Evolutionary conservation across 805 yeast species (phyloP).

Genomic region (Starmerella stigmatis): DNA sequence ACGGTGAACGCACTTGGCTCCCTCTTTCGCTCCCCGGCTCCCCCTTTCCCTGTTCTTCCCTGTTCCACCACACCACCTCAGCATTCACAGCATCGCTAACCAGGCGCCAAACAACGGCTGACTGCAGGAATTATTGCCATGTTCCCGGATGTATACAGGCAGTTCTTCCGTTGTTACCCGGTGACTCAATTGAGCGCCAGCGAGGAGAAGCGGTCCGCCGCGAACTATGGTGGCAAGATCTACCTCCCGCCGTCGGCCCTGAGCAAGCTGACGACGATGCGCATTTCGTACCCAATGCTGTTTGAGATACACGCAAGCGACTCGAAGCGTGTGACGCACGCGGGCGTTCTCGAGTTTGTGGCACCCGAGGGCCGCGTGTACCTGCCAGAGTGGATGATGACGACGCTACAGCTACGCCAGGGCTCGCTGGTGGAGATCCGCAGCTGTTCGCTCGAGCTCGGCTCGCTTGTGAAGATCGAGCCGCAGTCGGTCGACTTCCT

Average conservation of each 20-base stretch:
- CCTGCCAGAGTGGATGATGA: constrained; percentile 95
- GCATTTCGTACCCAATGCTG: constrained; percentile 92
- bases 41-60: no score
- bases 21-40: no score
- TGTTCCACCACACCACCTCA: no score
- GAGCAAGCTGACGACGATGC: constrained; percentile 73
- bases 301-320: constrained; percentile 49
- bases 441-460: constrained; percentile 70
- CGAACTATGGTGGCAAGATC: constrained; percentile 92
- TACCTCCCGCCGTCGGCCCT: constrained; percentile 89
- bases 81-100: no score
- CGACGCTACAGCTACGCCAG: constrained; percentile 55
- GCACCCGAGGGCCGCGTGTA: constrained; percentile 97
- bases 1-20: no score
- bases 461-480: constrained; percentile 81
- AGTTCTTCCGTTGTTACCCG: constrained; percentile 86
- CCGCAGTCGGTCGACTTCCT: constrained; percentile 91
- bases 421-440: constrained; percentile 69
- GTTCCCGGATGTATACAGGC: constrained; percentile 48
- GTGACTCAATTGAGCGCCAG: constrained; percentile 77
- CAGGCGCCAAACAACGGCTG: no score
- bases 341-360: constrained; percentile 90
- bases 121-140: no score
- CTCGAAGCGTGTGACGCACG: constrained; percentile 53
- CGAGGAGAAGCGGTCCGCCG: constrained; percentile 44